Evolutionary conservation across 148 eudicot genomes (phyloP), one percentile per base, ranked within the genome.

Genomic region (Silene uniflora): DNA sequence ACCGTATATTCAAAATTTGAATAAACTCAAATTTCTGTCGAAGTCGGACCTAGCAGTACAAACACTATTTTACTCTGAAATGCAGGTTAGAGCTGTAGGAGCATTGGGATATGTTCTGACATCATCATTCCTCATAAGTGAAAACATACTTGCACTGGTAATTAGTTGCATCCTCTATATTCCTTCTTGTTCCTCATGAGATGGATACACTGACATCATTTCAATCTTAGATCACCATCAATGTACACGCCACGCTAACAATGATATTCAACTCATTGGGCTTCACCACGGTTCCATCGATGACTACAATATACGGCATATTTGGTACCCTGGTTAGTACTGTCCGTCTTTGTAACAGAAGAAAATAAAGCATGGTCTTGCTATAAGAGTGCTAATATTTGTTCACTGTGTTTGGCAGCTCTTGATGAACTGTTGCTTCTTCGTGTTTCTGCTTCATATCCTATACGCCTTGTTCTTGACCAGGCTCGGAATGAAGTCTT

Each of bases 91-190:
- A 73, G 96, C 97, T 49, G 35, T 83, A 47, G 97, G 98, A 63
- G 93, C 97, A 63, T 23, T 87, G 24, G 92, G 96, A 12, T 90
- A 89, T 83, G 96, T 92, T 81, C 62, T 92, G 72, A 80, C 89
- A 71, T 85, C 91, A 42, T 94, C 98, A 6, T 94, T 89, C 85
- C 85, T 94, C 80, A 91, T 94, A 67, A 87, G 88, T 78, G 98
- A 94, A 74, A 94, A 94, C 84, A 91, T 94, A 67, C 96, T 94
- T 70, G 91, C 88, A 62, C 78, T 94, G 98, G 98, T 93, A 89
- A 84, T 32, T 32, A 24, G 73, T 71, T 44, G 14, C 56, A 66
- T 71, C 67, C 70, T 63, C 71, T 27, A 5, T 63, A 42, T 46
- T 6, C 2, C 1, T 7, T 32, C 1, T 58, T n/a, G 46, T 10